Evolutionary conservation across 2,329 filamentous ascomycete species (phyloP), one percentile per base, ranked within the genome.

Genomic region (Meredithiella fracta): DNA sequence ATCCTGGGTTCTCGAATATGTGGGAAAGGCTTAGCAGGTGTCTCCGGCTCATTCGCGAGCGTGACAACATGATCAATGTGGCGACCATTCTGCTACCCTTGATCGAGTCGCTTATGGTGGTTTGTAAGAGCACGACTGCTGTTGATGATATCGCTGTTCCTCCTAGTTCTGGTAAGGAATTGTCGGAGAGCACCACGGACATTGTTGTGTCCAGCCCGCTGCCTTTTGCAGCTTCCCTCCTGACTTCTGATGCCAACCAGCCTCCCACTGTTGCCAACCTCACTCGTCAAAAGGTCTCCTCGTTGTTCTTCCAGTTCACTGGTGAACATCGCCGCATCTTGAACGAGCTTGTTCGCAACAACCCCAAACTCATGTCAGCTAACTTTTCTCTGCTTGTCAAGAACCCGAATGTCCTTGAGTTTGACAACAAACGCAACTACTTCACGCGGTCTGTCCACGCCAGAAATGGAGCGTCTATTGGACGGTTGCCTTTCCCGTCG

Each of bases 341-440:
- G 62, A 98, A 98, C 65, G 92, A 98, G 67, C 84, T 98, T 61
- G 92, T 98, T 56, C 85, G 94, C 61, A 88, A 94, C 65, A 97
- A 94, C 62, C 92, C 94, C 29, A 94, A 95, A 68, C 80, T 98
- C 61, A 98, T 98, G 94, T 96, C 91, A 58, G 92, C 92, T 54
- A 96, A 91, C 2, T 96, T 98, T 70, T 90, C 91, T 9, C 76
- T 98, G 15, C 72, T 98, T 51, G 92, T 97, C 60, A 96, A 95
- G 74, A 98, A 98, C 65, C 94, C 92, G 25, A 98, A 97, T 75
- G 94, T 98, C 2, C 75, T 98, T 11, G 92, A 98, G 66, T 98
- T 98, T 64, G 92, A 98, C 72, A 98, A 98, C 73, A 98, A 98
- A 74, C 89, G 92, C 64, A 97, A 94, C 70, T 98, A 94, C 76